Base-by-base conservation (phyloP, 2,329 filamentous ascomycete genomes). In the Sporothrix luriei region DNA sequence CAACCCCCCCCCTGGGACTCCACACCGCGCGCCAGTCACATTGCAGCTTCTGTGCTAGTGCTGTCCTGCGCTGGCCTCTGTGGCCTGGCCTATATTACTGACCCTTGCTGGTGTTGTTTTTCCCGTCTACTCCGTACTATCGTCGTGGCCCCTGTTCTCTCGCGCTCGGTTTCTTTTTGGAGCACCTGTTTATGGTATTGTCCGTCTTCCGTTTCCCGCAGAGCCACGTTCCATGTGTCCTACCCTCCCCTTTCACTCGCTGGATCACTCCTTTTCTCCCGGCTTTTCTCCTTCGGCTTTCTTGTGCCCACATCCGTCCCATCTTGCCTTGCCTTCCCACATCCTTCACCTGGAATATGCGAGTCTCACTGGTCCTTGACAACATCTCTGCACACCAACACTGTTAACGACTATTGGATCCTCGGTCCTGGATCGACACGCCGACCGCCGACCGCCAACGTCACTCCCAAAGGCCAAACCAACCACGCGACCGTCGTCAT, bases 11-110 rank as follows among this genome's bases (percentile, higher is more conserved):
- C 59, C 66, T 52, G 46, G n/a, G n/a, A 65, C 69, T 64, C 66
- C 69, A 66, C 66, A 51, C 29, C 51, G 21, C 59, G 26, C 38
- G 29, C 49, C 55, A 66, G 69, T 69, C 69, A 66, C 66, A 61
- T 68, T 71, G 69, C 69, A 66, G 66, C 66, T 71, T 71, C 48
- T 16, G 61, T 67, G 61, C 70, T 71, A 71, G 67, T 62, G 51
- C 43, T 69, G 48, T 26, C 33, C 33, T 33, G 33, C 9, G 33
- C 33, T 33, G 33, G 40, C 40, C 14, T 43, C 10, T n/a, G n/a
- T n/a, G n/a, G n/a, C n/a, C n/a, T n/a, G n/a, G n/a, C n/a, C n/a
- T n/a, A n/a, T n/a, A n/a, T n/a, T 43, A 16, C 9, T 13, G 40
- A 16, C 40, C 40, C 40, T 43, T 14, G 40, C 26, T 52, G 40